These are phyloP conservation scores for Potentilla sterilis DNA, from an alignment of 306 rosid genomes.

Conservation along the genomic window DNA sequence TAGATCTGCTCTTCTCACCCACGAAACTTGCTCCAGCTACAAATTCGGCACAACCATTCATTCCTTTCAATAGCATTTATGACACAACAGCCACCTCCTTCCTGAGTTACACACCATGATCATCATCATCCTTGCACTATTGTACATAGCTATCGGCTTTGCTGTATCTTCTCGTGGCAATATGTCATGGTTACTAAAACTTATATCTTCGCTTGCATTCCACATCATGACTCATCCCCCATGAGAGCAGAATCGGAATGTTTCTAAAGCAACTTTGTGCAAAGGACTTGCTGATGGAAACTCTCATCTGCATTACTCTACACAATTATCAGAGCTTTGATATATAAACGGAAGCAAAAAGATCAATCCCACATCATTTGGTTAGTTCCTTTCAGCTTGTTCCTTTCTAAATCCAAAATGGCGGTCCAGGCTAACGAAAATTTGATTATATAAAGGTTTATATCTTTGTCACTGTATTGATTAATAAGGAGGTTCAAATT, in stretches of 20 bases:
- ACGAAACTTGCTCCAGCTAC: slow-evolving; percentile 27
- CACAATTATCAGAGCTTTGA: not conserved
- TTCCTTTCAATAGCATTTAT: slow-evolving; percentile 29
- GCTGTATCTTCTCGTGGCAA: slow-evolving; percentile 9
- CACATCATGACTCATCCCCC: not conserved
- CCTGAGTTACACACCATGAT: not conserved
- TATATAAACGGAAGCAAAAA: not conserved
- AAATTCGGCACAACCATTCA: not conserved
- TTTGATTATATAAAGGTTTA: not conserved
- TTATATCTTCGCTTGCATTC: not conserved
- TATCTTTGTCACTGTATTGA: slow-evolving; percentile 40
- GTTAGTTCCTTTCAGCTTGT: not conserved
- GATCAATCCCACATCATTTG: not conserved
- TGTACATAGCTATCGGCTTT: not conserved
- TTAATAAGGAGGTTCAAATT: slow-evolving; percentile 34
- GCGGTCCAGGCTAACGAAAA: slow-evolving; percentile 6
- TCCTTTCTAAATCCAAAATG: not conserved
- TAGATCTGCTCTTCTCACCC: slow-evolving; percentile 32
- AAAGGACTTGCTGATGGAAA: not conserved
- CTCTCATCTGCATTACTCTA: not conserved
- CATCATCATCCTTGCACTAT: not conserved
- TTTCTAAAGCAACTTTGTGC: not conserved
- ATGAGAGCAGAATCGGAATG: slow-evolving; percentile 1
- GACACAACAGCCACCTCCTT: slow-evolving; percentile 27
- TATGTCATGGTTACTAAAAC: not conserved